Evolutionary conservation across 1,284 basidiomycete species (phyloP), one percentile per base, ranked within the genome.

Genomic region (Malassezia sp.): DNA sequence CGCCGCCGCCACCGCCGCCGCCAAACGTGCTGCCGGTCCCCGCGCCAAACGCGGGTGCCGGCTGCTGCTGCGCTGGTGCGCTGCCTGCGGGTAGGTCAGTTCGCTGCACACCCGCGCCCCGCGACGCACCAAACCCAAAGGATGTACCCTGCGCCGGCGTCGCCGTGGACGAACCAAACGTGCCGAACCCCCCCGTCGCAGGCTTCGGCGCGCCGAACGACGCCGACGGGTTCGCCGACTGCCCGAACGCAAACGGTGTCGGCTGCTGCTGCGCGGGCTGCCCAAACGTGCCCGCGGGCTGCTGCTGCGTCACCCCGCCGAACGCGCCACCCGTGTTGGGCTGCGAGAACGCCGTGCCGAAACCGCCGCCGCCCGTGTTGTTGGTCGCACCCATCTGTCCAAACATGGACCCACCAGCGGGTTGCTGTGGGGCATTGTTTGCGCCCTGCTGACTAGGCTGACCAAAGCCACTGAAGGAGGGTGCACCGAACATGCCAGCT

Each of bases 401-500:
- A 35, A 49, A 42, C 29, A 38, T 32, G 34, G 22, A 24, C 24
- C 52, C 38, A 5, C 15, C 22, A 1, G 24, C 29, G 14, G 41
- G 37, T 22, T 42, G 34, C 18, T 23, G 11, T 12, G 24, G 10
- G 8, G 47, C 26, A 22, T 58, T 56, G 45, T 55, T 55, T 41
- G 53, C 51, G 38, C 55, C 49, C 26, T 59, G 57, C 32, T 62
- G 59, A 42, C 54, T 62, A 33, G 60, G 60, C 51, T 62, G 60
- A 45, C 60, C 60, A 43, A 62, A 60, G 53, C 58, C 60, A 22
- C 58, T 53, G 38, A 62, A 62, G 14, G 56, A 57, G 24, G 50
- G 45, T 31, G 56, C 54, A 6, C 60, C 60, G 35, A 62, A 62
- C 60, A 62, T 62, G 46, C 6, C 36, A 34, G 32, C 27, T 5